Base-by-base conservation (phyloP, 129 eudicot species). In the Heracleum sosnowskyi region DNA sequence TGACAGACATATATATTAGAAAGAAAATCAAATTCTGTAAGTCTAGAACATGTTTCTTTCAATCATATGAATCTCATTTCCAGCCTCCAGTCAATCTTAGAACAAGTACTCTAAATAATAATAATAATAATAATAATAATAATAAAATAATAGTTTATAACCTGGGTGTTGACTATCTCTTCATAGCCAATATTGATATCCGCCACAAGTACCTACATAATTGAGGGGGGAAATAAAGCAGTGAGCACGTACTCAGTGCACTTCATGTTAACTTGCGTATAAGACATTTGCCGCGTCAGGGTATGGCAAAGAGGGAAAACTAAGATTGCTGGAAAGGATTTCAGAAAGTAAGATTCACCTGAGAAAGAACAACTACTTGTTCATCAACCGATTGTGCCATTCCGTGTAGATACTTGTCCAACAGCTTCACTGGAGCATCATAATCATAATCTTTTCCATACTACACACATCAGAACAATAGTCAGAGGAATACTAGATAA, bases 91-190 rank as follows among this genome's bases (percentile, higher is more conserved):
- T 20, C 77, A 44, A 33, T 26, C 3, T 4, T 28, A 44, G 24
- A 41, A 44, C 29, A 10, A 26, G 36, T 26, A 74, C 16, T 5
- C 9, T 6, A 29, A 16, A 44, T n/a, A 35, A 28, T 28, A 24
- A 77, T 28, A 7, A 5, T 18, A 34, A 40, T 28, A 7, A 5
- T 18, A 34, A 40, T 37, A 60, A 55, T 36, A 29, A n/a, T n/a
- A n/a, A n/a, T n/a, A n/a, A n/a, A 37, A 17, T 24, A 12, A 24
- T 3, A 20, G 34, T 57, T 46, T 79, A 18, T 7, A 76, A 86
- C 92, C 90, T 88, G 92, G 78, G 90, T 88, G 79, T 88, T 88
- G 78, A 86, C 92, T 77, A 88, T 79, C 62, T 86, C 89, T 78
- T 88, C 92, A 73, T 86, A 88, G 10, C 92, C 90, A 63, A 88